Conservation (phyloP, 768 basidiomycete genomes). For the Chalciporus piperatus region DNA sequence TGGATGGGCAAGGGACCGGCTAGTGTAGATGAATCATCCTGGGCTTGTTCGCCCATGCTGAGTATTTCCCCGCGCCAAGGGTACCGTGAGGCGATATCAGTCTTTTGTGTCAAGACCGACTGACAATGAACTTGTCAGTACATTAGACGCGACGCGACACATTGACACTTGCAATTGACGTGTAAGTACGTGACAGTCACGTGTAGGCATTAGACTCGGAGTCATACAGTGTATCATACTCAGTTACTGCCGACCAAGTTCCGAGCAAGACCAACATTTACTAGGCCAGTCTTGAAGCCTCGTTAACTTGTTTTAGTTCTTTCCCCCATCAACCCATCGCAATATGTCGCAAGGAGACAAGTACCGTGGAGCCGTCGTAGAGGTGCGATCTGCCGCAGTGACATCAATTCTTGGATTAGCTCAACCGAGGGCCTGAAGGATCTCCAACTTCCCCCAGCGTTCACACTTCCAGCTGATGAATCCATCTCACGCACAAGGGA, state of each 20-base stretch:
- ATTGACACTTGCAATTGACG: no score
- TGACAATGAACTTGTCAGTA: no score
- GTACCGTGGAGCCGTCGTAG: conserved; percentile 88
- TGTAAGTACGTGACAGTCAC: no score
- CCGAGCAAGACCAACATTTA: no score
- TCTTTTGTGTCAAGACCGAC: background rate
- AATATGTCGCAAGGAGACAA: conserved; percentile 38
- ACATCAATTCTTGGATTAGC: background rate
- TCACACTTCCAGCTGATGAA: conserved; percentile 71
- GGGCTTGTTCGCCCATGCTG: conserved; percentile 12
- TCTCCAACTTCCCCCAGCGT: conserved; percentile 83
- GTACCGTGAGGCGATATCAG: background rate
- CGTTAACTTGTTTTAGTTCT: background rate
- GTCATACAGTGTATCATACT: no score
- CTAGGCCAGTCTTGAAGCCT: no score
- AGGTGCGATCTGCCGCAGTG: conserved; percentile 44
- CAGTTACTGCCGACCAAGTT: no score
- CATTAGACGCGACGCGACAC: no score
- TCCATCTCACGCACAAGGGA: conserved; percentile 76
- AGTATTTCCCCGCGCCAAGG: conserved; percentile 1
- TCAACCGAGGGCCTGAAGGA: conserved; percentile 41
- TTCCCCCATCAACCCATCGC: background rate
- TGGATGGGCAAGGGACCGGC: conserved; percentile 63
- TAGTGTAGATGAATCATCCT: conserved; percentile 17
- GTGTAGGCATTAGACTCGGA: no score